These are phyloP conservation scores for Sporisorium scitamineum DNA, from an alignment of 1,284 basidiomycete genomes.

Conservation along the genomic window DNA sequence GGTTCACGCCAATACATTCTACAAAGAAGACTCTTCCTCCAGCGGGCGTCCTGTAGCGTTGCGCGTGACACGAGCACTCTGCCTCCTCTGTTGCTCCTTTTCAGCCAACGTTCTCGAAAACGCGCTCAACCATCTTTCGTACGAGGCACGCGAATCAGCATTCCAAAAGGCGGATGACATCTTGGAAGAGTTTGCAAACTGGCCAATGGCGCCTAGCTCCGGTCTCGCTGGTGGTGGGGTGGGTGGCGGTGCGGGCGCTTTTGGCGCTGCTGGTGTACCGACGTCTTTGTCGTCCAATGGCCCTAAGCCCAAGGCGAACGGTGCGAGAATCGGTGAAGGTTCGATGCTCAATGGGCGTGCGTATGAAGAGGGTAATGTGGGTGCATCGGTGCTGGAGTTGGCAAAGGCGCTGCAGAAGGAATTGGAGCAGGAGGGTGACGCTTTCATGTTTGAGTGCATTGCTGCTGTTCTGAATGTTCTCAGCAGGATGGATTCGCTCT, in stretches of 20 bases:
- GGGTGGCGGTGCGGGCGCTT: constrained; percentile 29
- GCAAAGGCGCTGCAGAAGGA: constrained; percentile 58
- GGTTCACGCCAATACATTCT: constrained; percentile 54
- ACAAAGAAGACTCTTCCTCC: constrained; percentile 53
- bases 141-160: constrained; percentile 60
- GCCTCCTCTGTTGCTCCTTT: constrained; percentile 63
- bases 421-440: constrained; percentile 45
- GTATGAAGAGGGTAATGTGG: constrained; percentile 37
- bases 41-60: constrained; percentile 38
- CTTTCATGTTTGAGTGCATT: constrained; percentile 62
- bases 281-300: constrained; percentile 31
- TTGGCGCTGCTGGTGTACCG: constrained; percentile 17
- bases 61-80: constrained; percentile 61
- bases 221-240: constrained; percentile 45
- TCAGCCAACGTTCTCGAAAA: constrained; percentile 67
- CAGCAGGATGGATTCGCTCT: constrained; percentile 60
- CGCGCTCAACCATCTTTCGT: constrained; percentile 63
- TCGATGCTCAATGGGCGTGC: constrained; percentile 33
- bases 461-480: constrained; percentile 64
- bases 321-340: constrained; percentile 44
- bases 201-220: constrained; percentile 67
- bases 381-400: constrained; percentile 54
- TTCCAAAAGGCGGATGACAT: constrained; percentile 64
- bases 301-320: constrained; percentile 22
- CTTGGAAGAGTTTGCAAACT: constrained; percentile 61